Conservation (phyloP, 1,284 basidiomycete genomes). For the Pseudozyma thailandica region DNA sequence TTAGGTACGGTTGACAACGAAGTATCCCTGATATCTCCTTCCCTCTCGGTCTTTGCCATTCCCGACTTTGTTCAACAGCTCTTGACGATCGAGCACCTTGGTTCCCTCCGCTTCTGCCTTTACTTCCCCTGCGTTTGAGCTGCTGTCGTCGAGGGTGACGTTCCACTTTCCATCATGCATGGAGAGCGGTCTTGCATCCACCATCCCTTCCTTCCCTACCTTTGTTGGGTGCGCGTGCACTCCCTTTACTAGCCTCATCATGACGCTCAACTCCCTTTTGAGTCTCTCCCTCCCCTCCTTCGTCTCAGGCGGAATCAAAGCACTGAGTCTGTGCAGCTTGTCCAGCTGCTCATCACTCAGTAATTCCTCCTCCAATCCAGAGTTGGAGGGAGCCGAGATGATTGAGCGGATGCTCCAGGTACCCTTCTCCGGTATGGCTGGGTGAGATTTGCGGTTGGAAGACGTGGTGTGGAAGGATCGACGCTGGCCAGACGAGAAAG, state of each 20-base stretch:
- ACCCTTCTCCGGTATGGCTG: slow-evolving; percentile 19
- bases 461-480: background rate
- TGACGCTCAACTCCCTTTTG: slow-evolving; percentile 7
- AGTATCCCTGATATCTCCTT: slow-evolving; percentile 20
- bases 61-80: slow-evolving; percentile 9
- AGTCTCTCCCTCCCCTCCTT: slow-evolving; percentile 13
- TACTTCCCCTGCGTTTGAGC: background rate
- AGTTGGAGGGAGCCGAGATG: background rate
- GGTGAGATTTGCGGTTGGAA: background rate
- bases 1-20: slow-evolving; percentile 35
- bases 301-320: slow-evolving; percentile 21
- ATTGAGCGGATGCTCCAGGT: slow-evolving; percentile 31
- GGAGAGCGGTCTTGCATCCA: slow-evolving; percentile 18
- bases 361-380: background rate
- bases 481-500: background rate
- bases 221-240: background rate
- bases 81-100: slow-evolving; percentile 8
- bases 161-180: slow-evolving; percentile 12
- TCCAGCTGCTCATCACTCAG: slow-evolving; percentile 24
- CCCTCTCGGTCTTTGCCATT: too few species aligned
- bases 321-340: slow-evolving; percentile 42
- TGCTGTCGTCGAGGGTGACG: background rate
- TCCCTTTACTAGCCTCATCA: slow-evolving; percentile 36
- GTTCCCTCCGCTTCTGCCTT: background rate
- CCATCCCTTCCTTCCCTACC: background rate